Conservation (phyloP, 1,284 basidiomycete species). For the Puccinia polysora region DNA sequence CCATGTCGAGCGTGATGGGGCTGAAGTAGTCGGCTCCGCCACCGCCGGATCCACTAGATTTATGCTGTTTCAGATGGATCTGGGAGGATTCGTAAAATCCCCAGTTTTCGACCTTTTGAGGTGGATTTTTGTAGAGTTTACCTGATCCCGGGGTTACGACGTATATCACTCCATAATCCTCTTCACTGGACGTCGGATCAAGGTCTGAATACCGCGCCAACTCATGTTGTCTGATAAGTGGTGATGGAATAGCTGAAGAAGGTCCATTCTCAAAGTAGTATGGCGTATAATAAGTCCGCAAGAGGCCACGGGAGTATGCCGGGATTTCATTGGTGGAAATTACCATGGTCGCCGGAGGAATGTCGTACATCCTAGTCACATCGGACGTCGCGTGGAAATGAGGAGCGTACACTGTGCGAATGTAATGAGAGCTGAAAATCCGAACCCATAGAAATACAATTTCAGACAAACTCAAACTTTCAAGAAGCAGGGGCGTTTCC, state of each 20-base stretch:
- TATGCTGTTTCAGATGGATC: slow-evolving; percentile 28
- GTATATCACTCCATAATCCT: slow-evolving; percentile 45
- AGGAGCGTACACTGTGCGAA: slow-evolving; percentile 46
- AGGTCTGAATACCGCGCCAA: slow-evolving; percentile 43
- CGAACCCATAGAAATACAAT: background rate
- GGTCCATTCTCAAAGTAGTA: slow-evolving; percentile 43
- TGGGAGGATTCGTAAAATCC: slow-evolving; percentile 46
- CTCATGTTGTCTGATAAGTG: slow-evolving; percentile 37
- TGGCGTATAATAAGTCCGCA: slow-evolving; percentile 44
- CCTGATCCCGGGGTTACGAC: slow-evolving; percentile 47
- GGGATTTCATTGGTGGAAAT: slow-evolving; percentile 48
- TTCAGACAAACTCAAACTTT: background rate
- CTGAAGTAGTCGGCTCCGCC: slow-evolving; percentile 17
- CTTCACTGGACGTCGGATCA: slow-evolving; percentile 11
- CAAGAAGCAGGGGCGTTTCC: background rate
- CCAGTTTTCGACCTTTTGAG: slow-evolving; percentile 48
- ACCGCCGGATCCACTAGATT: background rate
- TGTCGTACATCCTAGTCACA: slow-evolving; percentile 39
- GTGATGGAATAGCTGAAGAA: slow-evolving; percentile 30
- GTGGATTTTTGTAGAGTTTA: slow-evolving; percentile 46
- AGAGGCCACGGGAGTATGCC: slow-evolving; percentile 49
- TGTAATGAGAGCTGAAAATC: slow-evolving; percentile 42
- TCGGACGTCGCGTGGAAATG: slow-evolving; percentile 44
- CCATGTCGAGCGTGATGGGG: slow-evolving; percentile 29
- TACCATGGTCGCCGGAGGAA: slow-evolving; percentile 44